These are phyloP conservation scores for Cordyceps militaris DNA, from an alignment of 2,329 filamentous ascomycete species.

Conservation along the genomic window DNA sequence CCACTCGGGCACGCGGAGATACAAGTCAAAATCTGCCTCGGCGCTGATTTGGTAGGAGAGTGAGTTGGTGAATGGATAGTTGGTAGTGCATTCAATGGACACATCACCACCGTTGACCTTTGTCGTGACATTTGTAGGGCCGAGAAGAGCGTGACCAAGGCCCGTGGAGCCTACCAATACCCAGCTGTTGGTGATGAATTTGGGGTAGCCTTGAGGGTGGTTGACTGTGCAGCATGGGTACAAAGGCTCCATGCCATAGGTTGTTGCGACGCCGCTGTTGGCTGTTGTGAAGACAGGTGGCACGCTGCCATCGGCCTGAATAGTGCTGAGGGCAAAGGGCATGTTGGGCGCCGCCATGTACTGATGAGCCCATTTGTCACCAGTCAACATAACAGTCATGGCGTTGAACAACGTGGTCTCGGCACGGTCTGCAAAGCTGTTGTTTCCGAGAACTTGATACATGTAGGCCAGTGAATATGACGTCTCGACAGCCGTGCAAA, in stretches of 20 bases:
- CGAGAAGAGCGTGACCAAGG: constrained; percentile 43
- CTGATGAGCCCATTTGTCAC: constrained; percentile 49
- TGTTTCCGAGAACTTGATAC: constrained; percentile 26
- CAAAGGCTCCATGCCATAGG: constrained; percentile 42
- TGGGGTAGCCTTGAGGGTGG: constrained; percentile 49
- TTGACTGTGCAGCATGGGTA: constrained; percentile 53
- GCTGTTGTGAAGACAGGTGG: constrained; percentile 40
- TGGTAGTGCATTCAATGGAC: constrained; percentile 37
- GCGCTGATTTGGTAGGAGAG: constrained; percentile 24
- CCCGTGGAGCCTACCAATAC: constrained; percentile 34
- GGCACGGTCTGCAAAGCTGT: constrained; percentile 40
- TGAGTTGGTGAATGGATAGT: constrained; percentile 34
- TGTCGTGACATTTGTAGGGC: constrained; percentile 36
- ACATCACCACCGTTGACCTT: constrained; percentile 27
- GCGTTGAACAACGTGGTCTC: constrained; percentile 50
- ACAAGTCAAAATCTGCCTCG: constrained; percentile 21
- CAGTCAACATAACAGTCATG: constrained; percentile 42
- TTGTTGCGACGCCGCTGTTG: constrained; percentile 32
- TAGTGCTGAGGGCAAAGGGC: constrained; percentile 38
- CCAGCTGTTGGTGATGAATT: constrained; percentile 44
- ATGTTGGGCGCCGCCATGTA: constrained; percentile 49
- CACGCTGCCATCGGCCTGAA: constrained; percentile 20
- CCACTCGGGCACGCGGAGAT: constrained; percentile 25
- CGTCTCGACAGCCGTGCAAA: constrained; percentile 29
- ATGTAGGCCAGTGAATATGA: constrained; percentile 27